Percentiles rank a stretch among this genome's conserved stretches.
Evolutionary conservation across 1,284 basidiomycete species (phyloP).

Genomic region (Taiwanofungus camphoratus): DNA sequence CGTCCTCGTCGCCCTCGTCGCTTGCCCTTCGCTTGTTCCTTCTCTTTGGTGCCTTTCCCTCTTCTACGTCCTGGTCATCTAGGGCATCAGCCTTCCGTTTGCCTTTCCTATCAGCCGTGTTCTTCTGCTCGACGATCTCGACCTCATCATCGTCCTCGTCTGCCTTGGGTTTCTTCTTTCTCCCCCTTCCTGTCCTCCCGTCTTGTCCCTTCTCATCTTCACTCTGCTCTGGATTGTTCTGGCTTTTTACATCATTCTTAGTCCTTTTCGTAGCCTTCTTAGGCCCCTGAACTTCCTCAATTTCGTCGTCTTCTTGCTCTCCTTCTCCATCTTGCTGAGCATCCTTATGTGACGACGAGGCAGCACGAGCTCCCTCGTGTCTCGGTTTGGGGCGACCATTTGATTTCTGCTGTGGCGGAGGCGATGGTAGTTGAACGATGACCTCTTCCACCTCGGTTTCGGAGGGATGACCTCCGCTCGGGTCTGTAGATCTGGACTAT

Average conservation of each 20-base stretch:
- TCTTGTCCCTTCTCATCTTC: background rate
- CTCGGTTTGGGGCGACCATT: constrained; percentile 1
- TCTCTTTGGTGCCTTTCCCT: constrained; percentile 6
- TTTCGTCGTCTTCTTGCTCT: constrained; percentile 9
- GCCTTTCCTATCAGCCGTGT: constrained; percentile 16
- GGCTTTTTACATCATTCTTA: constrained; percentile 3
- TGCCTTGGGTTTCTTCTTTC: background rate
- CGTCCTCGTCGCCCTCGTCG: constrained; percentile 5
- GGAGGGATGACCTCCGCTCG: background rate
- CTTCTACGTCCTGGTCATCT: constrained; percentile 4
- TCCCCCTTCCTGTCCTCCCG: background rate
- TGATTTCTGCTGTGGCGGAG: background rate
- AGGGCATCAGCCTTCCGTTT: constrained; percentile 28
- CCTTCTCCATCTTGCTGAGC: background rate
- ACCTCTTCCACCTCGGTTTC: constrained; percentile 1
- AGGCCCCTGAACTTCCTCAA: constrained; percentile 9
- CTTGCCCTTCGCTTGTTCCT: background rate
- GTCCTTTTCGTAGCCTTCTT: constrained; percentile 2
- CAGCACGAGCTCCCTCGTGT: background rate
- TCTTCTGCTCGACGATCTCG: constrained; percentile 9
- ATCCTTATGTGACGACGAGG: background rate
- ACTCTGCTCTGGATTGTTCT: constrained; percentile 2
- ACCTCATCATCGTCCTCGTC: constrained; percentile 9
- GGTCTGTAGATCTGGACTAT: background rate
- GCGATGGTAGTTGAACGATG: constrained; percentile 1